phyloP scores from a whole-genome alignment of 1,139 yeast species.

The Pichia sp. region DNA sequence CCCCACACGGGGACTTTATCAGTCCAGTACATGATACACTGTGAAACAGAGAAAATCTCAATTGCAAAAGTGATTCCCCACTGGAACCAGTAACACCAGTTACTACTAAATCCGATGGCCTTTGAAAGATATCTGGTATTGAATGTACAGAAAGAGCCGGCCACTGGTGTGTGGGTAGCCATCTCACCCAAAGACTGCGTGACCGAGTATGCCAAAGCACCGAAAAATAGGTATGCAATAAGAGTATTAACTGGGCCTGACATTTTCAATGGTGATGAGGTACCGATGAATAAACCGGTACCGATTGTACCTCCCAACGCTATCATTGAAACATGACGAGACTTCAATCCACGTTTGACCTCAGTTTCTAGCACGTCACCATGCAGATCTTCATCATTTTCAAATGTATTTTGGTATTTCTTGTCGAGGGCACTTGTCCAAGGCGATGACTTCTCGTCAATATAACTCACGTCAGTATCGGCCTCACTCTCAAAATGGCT shows the following conservation, averaged over 20 bases:
- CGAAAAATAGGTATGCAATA: conserved; percentile 63
- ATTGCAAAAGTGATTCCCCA: conserved; percentile 85
- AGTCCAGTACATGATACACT: conserved; percentile 73
- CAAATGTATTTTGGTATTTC: not conserved
- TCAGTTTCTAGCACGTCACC: conserved; percentile 17
- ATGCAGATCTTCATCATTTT: not conserved
- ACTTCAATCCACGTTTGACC: conserved; percentile 43
- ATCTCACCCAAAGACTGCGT: conserved; percentile 74
- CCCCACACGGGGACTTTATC: conserved; percentile 64
- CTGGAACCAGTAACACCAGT: conserved; percentile 82
- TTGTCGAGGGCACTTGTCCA: not conserved
- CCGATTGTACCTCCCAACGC: conserved; percentile 72
- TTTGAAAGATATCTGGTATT: conserved; percentile 62
- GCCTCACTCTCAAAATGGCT: not conserved
- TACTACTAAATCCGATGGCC: conserved; percentile 74
- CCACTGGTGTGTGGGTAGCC: conserved; percentile 71
- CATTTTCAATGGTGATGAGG: conserved; percentile 44
- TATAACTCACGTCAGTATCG: not conserved
- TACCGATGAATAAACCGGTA: conserved; percentile 62
- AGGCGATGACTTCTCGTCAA: not conserved
- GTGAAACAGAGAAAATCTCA: conserved; percentile 76
- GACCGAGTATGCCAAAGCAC: conserved; percentile 58
- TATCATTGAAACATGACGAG: conserved; percentile 63
- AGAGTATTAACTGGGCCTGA: conserved; percentile 69
- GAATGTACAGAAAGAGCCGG: conserved; percentile 62